These are phyloP conservation scores for Eucalyptus erythrocorys DNA, from an alignment of 345 rosid species.

Conservation along the genomic window DNA sequence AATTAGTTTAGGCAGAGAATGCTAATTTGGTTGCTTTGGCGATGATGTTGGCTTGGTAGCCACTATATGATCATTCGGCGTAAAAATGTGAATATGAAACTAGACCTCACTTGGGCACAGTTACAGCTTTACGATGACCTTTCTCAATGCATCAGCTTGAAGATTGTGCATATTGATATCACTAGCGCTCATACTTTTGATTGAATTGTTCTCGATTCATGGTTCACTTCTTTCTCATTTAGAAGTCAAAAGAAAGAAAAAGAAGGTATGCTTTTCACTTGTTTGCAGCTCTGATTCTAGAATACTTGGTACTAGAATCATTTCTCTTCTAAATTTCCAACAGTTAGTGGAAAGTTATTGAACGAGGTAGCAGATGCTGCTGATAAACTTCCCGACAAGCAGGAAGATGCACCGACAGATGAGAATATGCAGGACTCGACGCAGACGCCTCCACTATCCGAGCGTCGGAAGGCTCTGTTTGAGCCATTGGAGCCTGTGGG, in stretches of 20 bases:
- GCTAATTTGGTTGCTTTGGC: neutral
- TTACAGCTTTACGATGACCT: neutral
- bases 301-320: slow-evolving; percentile 19
- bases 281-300: neutral
- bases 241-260: neutral
- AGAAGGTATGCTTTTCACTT: neutral
- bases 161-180: neutral
- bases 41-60: neutral
- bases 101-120: neutral
- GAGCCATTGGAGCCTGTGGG: slow-evolving; percentile 71
- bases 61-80: neutral
- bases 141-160: neutral
- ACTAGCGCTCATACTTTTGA: neutral
- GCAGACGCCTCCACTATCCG: slow-evolving; percentile 36
- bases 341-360: slow-evolving; percentile 43
- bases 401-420: slow-evolving; percentile 21
- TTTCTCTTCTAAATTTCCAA: slow-evolving; percentile 22
- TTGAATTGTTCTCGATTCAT: neutral
- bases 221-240: neutral
- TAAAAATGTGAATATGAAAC: neutral
- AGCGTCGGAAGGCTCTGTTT: slow-evolving; percentile 74
- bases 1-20: neutral
- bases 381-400: slow-evolving; percentile 29
- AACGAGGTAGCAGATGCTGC: slow-evolving; percentile 21
- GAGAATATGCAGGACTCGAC: slow-evolving; percentile 26